phyloP scores from a whole-genome alignment of 306 rosid species.

The Rosa chinensis region DNA sequence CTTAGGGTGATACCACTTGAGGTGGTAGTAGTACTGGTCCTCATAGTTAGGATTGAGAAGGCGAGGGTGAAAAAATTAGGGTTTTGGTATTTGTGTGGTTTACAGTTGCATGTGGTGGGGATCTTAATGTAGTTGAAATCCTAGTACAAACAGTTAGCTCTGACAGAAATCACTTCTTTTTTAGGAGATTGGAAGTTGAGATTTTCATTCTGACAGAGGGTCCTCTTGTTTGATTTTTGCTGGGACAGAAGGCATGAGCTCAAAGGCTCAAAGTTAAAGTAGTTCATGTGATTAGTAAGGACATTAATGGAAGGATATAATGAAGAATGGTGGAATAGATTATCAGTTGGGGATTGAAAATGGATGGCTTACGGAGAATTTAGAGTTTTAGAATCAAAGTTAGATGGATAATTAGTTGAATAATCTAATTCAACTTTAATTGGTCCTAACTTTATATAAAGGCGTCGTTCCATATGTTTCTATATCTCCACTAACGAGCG shows the following conservation, averaged over 20 bases:
- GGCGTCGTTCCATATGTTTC: conserved; percentile 1
- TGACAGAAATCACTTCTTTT: conserved; percentile 21
- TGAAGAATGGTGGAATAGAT: background rate
- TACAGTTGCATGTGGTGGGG: conserved; percentile 15
- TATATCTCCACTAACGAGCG: conserved; percentile 19
- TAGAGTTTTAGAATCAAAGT: conserved; percentile 25
- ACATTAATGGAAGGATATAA: background rate
- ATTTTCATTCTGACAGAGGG: conserved; percentile 34
- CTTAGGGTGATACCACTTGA: conserved; percentile 12
- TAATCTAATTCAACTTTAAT: conserved; percentile 8
- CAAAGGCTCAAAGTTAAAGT: background rate
- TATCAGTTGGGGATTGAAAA: conserved; percentile 26
- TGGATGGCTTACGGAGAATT: conserved; percentile 34
- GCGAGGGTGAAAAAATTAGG: background rate
- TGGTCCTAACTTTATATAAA: conserved; percentile 20
- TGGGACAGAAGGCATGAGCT: conserved; percentile 23
- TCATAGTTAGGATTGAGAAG: background rate
- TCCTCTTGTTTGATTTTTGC: conserved; percentile 2
- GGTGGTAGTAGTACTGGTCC: background rate
- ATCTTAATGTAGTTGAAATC: conserved; percentile 4
- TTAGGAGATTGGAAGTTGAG: conserved; percentile 18
- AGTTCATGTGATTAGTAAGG: background rate
- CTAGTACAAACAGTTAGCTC: conserved; percentile 27
- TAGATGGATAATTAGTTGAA: background rate
- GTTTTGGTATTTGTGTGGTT: background rate